These are phyloP conservation scores for Penicillium sp. DNA, from an alignment of 2,329 filamentous ascomycete species.

Conservation along the genomic window DNA sequence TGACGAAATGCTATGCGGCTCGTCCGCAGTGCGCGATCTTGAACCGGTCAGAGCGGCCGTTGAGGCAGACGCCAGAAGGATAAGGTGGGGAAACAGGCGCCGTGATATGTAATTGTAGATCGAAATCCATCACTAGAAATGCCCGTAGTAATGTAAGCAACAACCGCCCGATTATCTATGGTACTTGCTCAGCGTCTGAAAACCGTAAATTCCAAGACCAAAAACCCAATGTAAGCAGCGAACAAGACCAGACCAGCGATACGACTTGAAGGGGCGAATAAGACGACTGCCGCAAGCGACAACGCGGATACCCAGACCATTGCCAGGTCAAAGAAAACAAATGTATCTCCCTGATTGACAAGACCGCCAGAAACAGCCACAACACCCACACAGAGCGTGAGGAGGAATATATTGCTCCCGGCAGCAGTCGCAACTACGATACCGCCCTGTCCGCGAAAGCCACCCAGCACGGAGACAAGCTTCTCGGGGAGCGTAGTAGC, in stretches of 20 bases:
- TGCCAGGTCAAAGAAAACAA: slow-evolving; percentile 33
- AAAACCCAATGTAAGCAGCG: slow-evolving; percentile 38
- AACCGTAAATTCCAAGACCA: slow-evolving; percentile 41
- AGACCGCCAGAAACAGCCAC: slow-evolving; percentile 23
- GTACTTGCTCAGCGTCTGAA: neutral
- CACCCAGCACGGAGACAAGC: slow-evolving; percentile 56
- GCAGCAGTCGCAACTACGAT: slow-evolving; percentile 60
- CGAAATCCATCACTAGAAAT: too few relatives aligned
- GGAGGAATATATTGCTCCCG: slow-evolving; percentile 61
- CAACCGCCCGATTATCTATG: too few relatives aligned
- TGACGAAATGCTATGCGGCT: too few relatives aligned
- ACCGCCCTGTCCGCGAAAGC: slow-evolving; percentile 52
- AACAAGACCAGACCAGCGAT: slow-evolving; percentile 35
- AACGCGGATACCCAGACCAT: slow-evolving; percentile 28
- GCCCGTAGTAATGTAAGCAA: too few relatives aligned
- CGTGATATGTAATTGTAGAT: too few relatives aligned
- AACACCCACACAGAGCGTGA: slow-evolving; percentile 54
- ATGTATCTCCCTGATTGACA: slow-evolving; percentile 14
- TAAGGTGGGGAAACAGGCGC: too few relatives aligned
- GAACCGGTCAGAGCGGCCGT: too few relatives aligned
- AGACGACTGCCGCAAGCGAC: slow-evolving; percentile 21
- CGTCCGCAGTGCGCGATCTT: too few relatives aligned
- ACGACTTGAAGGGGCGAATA: slow-evolving; percentile 18
- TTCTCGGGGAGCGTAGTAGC: slow-evolving; percentile 62
- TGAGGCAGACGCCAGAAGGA: too few relatives aligned